Base-by-base conservation (phyloP, 768 basidiomycete genomes). In the Tephrocybe rancida region DNA sequence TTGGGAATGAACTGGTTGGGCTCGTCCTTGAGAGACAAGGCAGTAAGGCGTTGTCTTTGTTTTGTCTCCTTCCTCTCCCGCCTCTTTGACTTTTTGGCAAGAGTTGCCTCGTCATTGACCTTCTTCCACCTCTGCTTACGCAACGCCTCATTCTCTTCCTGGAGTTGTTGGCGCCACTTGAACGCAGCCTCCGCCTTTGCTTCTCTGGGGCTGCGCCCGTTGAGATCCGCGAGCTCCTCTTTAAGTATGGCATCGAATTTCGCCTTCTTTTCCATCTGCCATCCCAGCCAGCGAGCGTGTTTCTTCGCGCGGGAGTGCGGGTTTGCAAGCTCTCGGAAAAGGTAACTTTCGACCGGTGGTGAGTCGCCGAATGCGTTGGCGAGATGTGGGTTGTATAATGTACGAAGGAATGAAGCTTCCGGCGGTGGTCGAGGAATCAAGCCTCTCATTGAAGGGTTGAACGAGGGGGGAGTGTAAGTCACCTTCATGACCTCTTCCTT, bases 301-400 rank as follows among this genome's bases (percentile, higher is more conserved):
- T 89, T 92, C 76, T 90, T 92, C 8, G 90, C 88, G 18, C 89
- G 85, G 11, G 88, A 84, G 63, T 92, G 87, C 22, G 90, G 90
- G 67, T 92, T 92, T 24, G 88, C 78, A 34, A 94, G 81, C 63
- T 94, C 92, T 56, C 80, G 79, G 41, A 73, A 65, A 52, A 94
- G 70, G 63, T 83, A 82, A 21, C 79, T 63, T 65, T 94, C 92
- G 54, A 90, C 76, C 11, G 88, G 87, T 9, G 75, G 71, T 13
- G 78, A 75, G 26, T 84, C 78, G 57, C 78, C 79, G 25, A 78
- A 64, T n/a, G 66, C 61, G 25, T 70, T 69, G 24, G 63, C 63
- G 10, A 76, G 73, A 48, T 77, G 78, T 26, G 80, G 77, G 52
- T 81, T 83, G 60, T 88, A 84, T 63, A 89, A 72, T 11, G 72